Evolutionary conservation across 352 stramenopile genomes (phyloP).

Genomic region (Globisporangium recalcitrans): DNA sequence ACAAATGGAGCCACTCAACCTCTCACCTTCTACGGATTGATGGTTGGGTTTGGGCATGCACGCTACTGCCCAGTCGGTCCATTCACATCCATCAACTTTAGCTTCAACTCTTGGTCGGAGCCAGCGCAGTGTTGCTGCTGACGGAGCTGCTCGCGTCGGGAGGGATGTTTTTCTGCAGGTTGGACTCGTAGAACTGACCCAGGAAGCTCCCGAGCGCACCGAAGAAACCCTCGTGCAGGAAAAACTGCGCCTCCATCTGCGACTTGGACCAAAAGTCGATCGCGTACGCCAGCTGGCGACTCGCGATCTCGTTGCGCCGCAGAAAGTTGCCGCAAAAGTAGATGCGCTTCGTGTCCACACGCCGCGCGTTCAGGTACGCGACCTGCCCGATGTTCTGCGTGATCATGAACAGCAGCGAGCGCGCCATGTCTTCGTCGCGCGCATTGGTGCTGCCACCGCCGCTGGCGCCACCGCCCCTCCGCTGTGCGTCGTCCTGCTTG

Average conservation of each 20-base stretch:
- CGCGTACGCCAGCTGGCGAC: conserved; percentile 82
- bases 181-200: conserved; percentile 20
- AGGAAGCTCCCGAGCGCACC: conserved; percentile 95
- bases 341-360: conserved; percentile 90
- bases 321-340: conserved; percentile 97
- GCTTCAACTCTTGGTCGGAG: background rate
- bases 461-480: conserved; percentile 6
- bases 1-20: background rate
- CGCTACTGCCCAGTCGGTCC: too few species aligned
- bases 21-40: too few species aligned
- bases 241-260: conserved; percentile 87
- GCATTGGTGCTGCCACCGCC: conserved; percentile 24
- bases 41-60: too few species aligned
- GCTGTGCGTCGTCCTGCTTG: conserved; percentile 5
- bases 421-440: conserved; percentile 91
- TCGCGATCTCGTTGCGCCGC: conserved; percentile 92
- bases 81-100: too few species aligned
- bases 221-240: conserved; percentile 97
- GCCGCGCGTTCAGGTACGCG: conserved; percentile 94
- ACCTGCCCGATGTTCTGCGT: conserved; percentile 97
- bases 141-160: background rate
- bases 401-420: conserved; percentile 96
- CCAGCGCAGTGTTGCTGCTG: background rate
- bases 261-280: conserved; percentile 98
- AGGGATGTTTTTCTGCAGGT: conserved; percentile 18